These are phyloP conservation scores for Suhomyces sp. DNA, from an alignment of 805 yeast species.

Conservation along the genomic window DNA sequence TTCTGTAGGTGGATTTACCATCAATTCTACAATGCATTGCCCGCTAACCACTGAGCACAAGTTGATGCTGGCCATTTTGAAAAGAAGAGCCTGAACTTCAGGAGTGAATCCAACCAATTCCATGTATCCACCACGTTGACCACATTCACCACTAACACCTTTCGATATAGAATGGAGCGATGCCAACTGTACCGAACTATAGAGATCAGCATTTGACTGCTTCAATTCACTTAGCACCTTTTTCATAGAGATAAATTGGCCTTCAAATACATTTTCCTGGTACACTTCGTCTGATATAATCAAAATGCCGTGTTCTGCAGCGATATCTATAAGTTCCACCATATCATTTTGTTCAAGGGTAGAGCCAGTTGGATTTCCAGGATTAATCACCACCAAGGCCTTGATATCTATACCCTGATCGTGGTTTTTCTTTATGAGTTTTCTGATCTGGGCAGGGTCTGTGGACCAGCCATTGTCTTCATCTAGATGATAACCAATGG, in stretches of 20 bases:
- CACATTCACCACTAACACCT: slow-evolving; percentile 98
- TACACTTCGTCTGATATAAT: slow-evolving; percentile 97
- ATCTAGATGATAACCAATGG: slow-evolving; percentile 82
- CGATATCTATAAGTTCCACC: slow-evolving; percentile 67
- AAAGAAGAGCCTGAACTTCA: slow-evolving; percentile 66
- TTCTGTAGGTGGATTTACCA: slow-evolving; percentile 84
- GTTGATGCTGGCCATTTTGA: slow-evolving; percentile 86
- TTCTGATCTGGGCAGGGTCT: slow-evolving; percentile 60
- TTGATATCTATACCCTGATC: slow-evolving; percentile 60
- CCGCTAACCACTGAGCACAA: slow-evolving; percentile 95
- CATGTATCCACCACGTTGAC: slow-evolving; percentile 99
- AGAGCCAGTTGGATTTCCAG: slow-evolving; percentile 98
- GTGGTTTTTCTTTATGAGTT: slow-evolving; percentile 47
- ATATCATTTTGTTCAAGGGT: slow-evolving; percentile 65
- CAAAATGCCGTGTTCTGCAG: slow-evolving; percentile 81
- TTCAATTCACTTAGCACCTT: slow-evolving; percentile 70
- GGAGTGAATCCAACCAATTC: slow-evolving; percentile 79
- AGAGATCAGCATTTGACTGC: slow-evolving; percentile 49
- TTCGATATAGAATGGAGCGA: slow-evolving; percentile 97
- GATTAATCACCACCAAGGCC: slow-evolving; percentile 89
- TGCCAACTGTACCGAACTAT: slow-evolving; percentile 77
- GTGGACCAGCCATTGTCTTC: slow-evolving; percentile 86
- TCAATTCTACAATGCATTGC: slow-evolving; percentile 87
- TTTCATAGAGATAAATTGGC: slow-evolving; percentile 81
- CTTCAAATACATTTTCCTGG: slow-evolving; percentile 85